A percentile compares a stretch with the other conserved stretches of the same genome.
Conservation (phyloP, 164 flowering plant genomes). For the Cinnamomum micranthum region DNA sequence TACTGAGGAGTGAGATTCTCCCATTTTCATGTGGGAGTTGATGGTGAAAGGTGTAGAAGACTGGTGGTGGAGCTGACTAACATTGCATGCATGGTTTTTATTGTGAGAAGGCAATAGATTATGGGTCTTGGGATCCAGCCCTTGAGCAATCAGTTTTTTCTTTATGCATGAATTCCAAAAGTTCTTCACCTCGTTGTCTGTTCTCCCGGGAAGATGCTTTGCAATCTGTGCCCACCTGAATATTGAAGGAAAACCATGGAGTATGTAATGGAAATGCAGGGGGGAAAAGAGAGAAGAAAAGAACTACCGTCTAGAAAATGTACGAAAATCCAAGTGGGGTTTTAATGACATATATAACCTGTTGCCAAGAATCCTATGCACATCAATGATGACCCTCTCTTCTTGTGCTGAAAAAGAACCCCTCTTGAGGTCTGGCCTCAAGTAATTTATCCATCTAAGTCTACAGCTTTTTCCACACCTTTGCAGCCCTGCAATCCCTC, state of each 20-base stretch:
- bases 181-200: constrained; percentile 71
- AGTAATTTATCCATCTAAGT: constrained; percentile 44
- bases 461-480: constrained; percentile 52
- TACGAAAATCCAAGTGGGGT: neutral
- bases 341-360: constrained; percentile 14
- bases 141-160: constrained; percentile 59
- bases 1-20: constrained; percentile 4
- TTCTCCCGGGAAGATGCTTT: constrained; percentile 62
- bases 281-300: neutral
- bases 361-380: constrained; percentile 43
- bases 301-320: neutral
- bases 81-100: constrained; percentile 16
- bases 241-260: neutral
- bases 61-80: constrained; percentile 15
- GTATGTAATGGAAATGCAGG: neutral
- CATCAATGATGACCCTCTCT: constrained; percentile 38
- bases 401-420: constrained; percentile 41
- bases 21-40: constrained; percentile 11
- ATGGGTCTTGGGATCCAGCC: constrained; percentile 62
- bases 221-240: constrained; percentile 69
- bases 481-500: constrained; percentile 29
- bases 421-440: constrained; percentile 43
- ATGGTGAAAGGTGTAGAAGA: constrained; percentile 16
- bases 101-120: constrained; percentile 33
- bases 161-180: constrained; percentile 74